Base-by-base conservation (phyloP, 2,329 filamentous ascomycete species). In the Penicillium sp. region DNA sequence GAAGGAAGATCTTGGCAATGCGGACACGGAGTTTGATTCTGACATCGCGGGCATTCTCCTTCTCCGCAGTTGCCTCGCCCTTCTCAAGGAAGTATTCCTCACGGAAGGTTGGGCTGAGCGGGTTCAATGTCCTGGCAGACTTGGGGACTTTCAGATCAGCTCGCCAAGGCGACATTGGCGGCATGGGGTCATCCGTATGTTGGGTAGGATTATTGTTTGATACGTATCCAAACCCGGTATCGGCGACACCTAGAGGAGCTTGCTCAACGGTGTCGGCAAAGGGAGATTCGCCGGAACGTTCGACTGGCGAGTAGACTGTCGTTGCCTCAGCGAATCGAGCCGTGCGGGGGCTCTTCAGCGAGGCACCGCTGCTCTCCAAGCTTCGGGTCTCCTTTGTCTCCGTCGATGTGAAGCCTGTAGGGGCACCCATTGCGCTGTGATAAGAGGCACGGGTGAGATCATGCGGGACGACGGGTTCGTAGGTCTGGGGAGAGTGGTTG, bases 151-250 rank as follows among this genome's bases (percentile, higher is more conserved):
- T 96, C 81, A 97, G 82, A 51, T 92, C 92, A 74, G 91, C 96
- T 81, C 94, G 96, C 66, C 96, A 83, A 6, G 90, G 90, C 20
- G 89, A 89, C 66, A 82, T 87, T 51, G 90, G 90, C 35, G 87
- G 84, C 79, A 83, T 84, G 56, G 82, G 87, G 69, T 71, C 65
- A 12, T 64, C 67, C 67, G 73, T 79, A 76, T 77, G 73, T 65
- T 75, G 74, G 54, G 79, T 72, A 26, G 77, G 72, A 59, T 80
- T 77, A 64, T 81, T 81, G 66, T 85, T 73, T 60, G 79, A 82
- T 70, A 97, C 89, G 77, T 96, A 97, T 72, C 92, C 92, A 74
- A 97, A 97, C 63, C 92, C 92, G 62, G 96, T 85, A 77, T 96
- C 92, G 56, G 87, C 89, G 29, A 92, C 89, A 55, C 73, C 72